Evolutionary conservation across 176 grass and related monocot genomes (phyloP), one percentile per base, ranked within the genome.

Genomic region (Phoenix roebelenii): DNA sequence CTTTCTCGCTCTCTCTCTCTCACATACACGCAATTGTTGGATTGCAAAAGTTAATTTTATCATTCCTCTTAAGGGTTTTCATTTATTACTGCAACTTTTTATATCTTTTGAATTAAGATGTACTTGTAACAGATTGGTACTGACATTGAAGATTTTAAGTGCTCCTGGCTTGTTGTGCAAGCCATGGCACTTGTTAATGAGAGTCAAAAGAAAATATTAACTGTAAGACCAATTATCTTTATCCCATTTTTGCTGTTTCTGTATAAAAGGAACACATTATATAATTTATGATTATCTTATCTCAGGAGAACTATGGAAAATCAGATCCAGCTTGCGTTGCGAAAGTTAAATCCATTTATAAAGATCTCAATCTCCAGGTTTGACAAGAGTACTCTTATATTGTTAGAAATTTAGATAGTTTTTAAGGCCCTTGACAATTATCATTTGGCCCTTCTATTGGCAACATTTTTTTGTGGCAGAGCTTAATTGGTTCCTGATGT

Each of bases 131-230:
- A 89, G 77, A 68, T 89, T 61, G 85, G 80, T 75, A 89, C 85
- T 30, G 85, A 89, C 78, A 89, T 89, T 49, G 81, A 89, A 84
- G 85, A 89, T 39, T 83, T 80, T 74, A 89, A 89, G 66, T 89
- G 81, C 52, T 80, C 85, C 7, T 89, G 85, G 85, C 69, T 89
- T 25, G 77, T 89, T 22, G 85, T 89, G 20, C 85, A 84, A 57
- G 81, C 85, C 50, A 83, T 84, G 81, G 80, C 80, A 64, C 65
- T 72, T 50, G 77, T 77, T 66, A 84, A 81, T 74, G 80, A 74
- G 58, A 79, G 74, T 15, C 80, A 84, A 61, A 80, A 70, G 76
- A 84, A 81, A 73, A 84, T 89, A 77, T n/a, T 89, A 77, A 77
- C 70, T 0, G 81, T 84, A 78, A 71, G 69, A 63, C 50, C n/a